These are phyloP conservation scores for Trichoderma guizhouense DNA, from an alignment of 2,329 filamentous ascomycete species.

Conservation along the genomic window DNA sequence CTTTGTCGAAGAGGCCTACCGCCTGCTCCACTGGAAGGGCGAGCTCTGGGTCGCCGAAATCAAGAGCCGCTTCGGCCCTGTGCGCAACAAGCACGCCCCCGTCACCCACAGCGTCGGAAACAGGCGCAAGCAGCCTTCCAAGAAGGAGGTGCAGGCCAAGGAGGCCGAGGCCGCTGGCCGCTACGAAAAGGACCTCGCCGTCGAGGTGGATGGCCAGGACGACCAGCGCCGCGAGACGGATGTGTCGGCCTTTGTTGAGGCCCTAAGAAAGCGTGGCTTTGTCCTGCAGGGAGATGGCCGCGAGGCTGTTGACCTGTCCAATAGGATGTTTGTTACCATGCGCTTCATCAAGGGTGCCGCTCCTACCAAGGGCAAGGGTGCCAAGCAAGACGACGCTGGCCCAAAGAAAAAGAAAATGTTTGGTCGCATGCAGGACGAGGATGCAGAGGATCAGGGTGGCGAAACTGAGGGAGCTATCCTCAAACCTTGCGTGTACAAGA, in stretches of 20 bases:
- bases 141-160: conserved; percentile 47
- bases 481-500: conserved; percentile 96
- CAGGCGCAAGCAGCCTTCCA: conserved; percentile 37
- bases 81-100: conserved; percentile 35
- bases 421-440: conserved; percentile 50
- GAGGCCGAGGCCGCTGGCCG: conserved; percentile 47
- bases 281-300: conserved; percentile 65
- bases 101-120: conserved; percentile 71
- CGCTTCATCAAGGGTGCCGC: conserved; percentile 81
- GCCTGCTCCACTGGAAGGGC: conserved; percentile 86
- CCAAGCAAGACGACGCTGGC: conserved; percentile 53
- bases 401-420: conserved; percentile 50
- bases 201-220: conserved; percentile 68
- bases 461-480: conserved; percentile 64
- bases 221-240: conserved; percentile 72
- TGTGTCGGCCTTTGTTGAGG: conserved; percentile 80
- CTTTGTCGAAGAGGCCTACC: conserved; percentile 94
- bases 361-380: conserved; percentile 73
- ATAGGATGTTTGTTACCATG: conserved; percentile 99
- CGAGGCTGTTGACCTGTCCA: conserved; percentile 71
- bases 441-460: conserved; percentile 57
- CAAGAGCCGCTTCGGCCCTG: conserved; percentile 74
- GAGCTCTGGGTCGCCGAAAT: conserved; percentile 98
- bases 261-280: conserved; percentile 77
- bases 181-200: conserved; percentile 56